A percentile compares a stretch with the other conserved stretches of the same genome.
Conservation (phyloP, 2,329 filamentous ascomycete species). For the Fusarium udum region DNA sequence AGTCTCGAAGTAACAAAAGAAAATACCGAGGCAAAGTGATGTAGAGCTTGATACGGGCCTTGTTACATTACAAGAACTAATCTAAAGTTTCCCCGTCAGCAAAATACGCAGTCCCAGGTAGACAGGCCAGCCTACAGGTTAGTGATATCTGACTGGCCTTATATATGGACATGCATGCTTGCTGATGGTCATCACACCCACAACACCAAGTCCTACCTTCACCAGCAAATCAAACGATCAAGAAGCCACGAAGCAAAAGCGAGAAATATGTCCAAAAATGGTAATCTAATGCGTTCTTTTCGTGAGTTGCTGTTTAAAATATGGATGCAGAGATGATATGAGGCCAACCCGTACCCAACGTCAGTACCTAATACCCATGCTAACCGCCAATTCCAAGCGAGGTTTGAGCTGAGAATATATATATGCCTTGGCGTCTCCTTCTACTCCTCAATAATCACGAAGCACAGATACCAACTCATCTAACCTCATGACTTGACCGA, state of each 20-base stretch:
- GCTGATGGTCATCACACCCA: not conserved
- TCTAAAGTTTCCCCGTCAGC: not conserved
- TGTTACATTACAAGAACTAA: not conserved
- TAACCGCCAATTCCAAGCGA: not conserved
- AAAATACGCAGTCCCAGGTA: not conserved
- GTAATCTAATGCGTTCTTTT: not conserved
- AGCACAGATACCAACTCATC: conserved; percentile 88
- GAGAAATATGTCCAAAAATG: not conserved
- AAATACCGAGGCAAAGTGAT: not conserved
- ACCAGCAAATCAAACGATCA: not conserved
- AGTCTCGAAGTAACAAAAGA: not conserved
- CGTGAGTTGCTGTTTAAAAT: conserved; percentile 1
- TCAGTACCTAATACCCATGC: conserved; percentile 3
- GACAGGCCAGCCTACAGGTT: not conserved
- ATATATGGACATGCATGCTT: not conserved
- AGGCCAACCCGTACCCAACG: conserved; percentile 4
- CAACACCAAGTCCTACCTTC: not conserved
- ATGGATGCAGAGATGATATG: conserved; percentile 10
- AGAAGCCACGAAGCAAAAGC: not conserved
- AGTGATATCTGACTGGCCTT: too few relatives aligned
- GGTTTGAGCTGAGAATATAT: not conserved
- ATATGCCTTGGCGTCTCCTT: not conserved
- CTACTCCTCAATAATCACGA: conserved; percentile 70
- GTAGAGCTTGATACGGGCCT: not conserved
- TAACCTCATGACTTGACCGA: conserved; percentile 80